These are phyloP conservation scores for Bipolaris sorokiniana DNA, from an alignment of 2,329 filamentous ascomycete genomes.

Conservation along the genomic window DNA sequence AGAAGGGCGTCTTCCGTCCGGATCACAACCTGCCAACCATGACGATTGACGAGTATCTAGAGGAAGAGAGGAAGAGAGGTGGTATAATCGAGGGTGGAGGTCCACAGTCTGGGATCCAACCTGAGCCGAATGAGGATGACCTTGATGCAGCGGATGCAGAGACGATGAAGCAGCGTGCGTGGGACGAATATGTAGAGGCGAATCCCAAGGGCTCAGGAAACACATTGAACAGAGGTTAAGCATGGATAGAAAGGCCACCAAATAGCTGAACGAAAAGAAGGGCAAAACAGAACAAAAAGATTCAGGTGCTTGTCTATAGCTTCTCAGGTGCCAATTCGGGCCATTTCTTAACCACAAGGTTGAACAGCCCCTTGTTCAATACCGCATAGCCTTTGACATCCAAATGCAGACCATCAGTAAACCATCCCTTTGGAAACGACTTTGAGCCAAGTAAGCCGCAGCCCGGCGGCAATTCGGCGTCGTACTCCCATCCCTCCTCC, in stretches of 20 bases:
- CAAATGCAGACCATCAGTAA: constrained; percentile 50
- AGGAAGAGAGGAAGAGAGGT: constrained; percentile 83
- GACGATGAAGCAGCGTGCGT: constrained; percentile 89
- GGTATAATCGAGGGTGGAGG: constrained; percentile 92
- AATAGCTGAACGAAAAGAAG: constrained; percentile 19
- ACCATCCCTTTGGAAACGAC: constrained; percentile 44
- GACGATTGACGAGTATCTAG: constrained; percentile 96
- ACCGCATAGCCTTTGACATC: constrained; percentile 41
- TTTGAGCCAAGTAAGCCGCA: constrained; percentile 42
- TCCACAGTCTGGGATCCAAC: constrained; percentile 69
- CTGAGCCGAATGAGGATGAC: constrained; percentile 87
- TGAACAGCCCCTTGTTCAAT: constrained; percentile 30
- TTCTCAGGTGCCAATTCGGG: constrained; percentile 38
- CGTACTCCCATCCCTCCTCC: constrained; percentile 36
- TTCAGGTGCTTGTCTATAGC: constrained; percentile 5
- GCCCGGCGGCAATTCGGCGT: constrained; percentile 44
- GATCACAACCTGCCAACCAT: constrained; percentile 96
- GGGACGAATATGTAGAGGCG: constrained; percentile 92
- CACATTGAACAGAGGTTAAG: constrained; percentile 75
- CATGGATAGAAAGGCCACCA: constrained; percentile 2
- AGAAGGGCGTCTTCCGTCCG: constrained; percentile 81
- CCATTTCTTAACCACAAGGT: constrained; percentile 36
- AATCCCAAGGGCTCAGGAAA: constrained; percentile 87
- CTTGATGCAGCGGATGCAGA: constrained; percentile 85
- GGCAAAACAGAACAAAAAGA: not conserved